Conservation (phyloP, 2,329 filamentous ascomycete genomes). For the Mycocentrospora acerina region DNA sequence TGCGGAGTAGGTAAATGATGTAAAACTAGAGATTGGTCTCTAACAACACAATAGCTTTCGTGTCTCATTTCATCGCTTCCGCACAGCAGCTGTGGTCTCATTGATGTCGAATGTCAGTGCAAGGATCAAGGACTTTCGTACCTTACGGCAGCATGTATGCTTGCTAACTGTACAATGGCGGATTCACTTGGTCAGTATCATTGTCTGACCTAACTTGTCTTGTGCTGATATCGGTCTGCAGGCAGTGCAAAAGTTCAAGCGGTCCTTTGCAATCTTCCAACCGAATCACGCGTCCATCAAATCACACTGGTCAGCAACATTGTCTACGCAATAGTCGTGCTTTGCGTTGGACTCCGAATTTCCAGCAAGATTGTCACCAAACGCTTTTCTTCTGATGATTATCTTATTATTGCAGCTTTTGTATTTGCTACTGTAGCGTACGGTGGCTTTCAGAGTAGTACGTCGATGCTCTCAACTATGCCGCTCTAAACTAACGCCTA, state of each 20-base stretch:
- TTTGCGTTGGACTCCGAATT: slow-evolving; percentile 16
- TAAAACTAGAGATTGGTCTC: too few species aligned
- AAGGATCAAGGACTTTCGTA: slow-evolving; percentile 9
- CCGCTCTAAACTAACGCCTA: slow-evolving; percentile 1
- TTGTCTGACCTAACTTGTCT: too few species aligned
- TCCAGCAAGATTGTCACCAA: slow-evolving; percentile 16
- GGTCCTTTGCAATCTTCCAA: slow-evolving; percentile 18
- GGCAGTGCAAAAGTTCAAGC: slow-evolving; percentile 24
- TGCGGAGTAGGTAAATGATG: too few species aligned
- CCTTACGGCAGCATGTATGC: slow-evolving; percentile 15
- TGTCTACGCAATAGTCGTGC: slow-evolving; percentile 14
- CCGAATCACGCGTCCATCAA: slow-evolving; percentile 13
- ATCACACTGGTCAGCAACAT: slow-evolving; percentile 11
- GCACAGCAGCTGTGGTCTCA: slow-evolving; percentile 14
- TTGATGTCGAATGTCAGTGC: slow-evolving; percentile 19
- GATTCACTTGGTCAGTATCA: too few species aligned
- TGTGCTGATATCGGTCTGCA: too few species aligned
- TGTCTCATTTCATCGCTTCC: too few species aligned
- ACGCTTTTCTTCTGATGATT: slow-evolving; percentile 20
- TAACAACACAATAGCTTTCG: too few species aligned
- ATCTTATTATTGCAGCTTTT: slow-evolving; percentile 17
- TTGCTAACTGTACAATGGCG: slow-evolving; percentile 23
- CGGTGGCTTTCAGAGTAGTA: slow-evolving; percentile 22
- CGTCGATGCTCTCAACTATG: neutral
- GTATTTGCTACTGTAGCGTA: slow-evolving; percentile 19